These are phyloP conservation scores for Teunomyces lycoperdinae DNA, from an alignment of 805 yeast genomes.

Conservation along the genomic window DNA sequence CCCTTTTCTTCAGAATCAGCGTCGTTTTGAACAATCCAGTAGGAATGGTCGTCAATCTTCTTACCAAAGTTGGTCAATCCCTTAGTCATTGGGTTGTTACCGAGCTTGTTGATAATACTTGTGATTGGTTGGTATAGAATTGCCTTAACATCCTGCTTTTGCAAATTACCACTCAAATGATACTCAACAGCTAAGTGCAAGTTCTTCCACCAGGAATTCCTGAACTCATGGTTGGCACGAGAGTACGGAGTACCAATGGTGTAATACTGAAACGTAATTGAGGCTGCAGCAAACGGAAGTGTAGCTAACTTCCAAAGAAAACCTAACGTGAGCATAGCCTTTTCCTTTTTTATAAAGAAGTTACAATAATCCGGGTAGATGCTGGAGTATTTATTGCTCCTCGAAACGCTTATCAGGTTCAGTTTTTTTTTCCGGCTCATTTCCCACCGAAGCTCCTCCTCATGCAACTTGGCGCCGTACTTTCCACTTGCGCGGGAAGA, in stretches of 20 bases:
- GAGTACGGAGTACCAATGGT: slow-evolving; percentile 33
- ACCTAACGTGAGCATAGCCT: slow-evolving; percentile 15
- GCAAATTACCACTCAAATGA: slow-evolving; percentile 23
- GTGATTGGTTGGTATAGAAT: slow-evolving; percentile 22
- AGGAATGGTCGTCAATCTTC: slow-evolving; percentile 9
- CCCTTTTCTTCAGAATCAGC: slow-evolving; percentile 7
- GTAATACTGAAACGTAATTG: slow-evolving; percentile 23
- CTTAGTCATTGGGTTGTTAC: slow-evolving; percentile 9
- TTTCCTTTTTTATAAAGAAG: background rate
- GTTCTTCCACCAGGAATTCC: slow-evolving; percentile 27
- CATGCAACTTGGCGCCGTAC: background rate
- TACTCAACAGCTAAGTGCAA: slow-evolving; percentile 23
- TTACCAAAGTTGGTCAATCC: slow-evolving; percentile 13
- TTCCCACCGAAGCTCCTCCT: background rate
- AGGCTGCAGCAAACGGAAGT: slow-evolving; percentile 20
- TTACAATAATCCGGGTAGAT: background rate
- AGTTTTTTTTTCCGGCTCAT: background rate
- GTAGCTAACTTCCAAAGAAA: slow-evolving; percentile 20
- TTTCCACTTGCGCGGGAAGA: background rate
- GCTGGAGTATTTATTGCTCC: background rate
- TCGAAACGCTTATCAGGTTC: background rate
- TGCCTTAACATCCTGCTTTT: slow-evolving; percentile 19
- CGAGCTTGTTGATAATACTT: slow-evolving; percentile 13
- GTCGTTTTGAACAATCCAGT: slow-evolving; percentile 14
- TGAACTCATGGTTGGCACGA: slow-evolving; percentile 26